A percentile compares a stretch with the other conserved stretches of the same genome.
Conservation (phyloP, 2,329 filamentous ascomycete genomes). For the Botrytis galanthina region DNA sequence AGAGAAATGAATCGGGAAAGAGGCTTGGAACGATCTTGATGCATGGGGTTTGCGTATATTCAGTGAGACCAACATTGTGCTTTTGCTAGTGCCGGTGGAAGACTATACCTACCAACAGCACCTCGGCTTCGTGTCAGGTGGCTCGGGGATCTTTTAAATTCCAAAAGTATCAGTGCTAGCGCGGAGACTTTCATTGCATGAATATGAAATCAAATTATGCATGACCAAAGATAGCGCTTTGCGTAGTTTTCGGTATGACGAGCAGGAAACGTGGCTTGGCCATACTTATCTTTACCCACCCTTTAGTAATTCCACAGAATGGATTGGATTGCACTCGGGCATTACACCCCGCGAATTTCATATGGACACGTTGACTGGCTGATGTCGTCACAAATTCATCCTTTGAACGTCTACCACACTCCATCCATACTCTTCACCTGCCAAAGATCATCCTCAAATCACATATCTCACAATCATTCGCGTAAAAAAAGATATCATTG, state of each 20-base stretch:
- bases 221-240: not conserved
- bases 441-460: slow-evolving; percentile 5
- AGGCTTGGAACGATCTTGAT: not conserved
- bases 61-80: not conserved
- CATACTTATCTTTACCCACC: not conserved
- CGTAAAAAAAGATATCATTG: slow-evolving; percentile 25
- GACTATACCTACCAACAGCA: not conserved
- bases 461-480: slow-evolving; percentile 5
- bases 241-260: not conserved
- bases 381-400: slow-evolving; percentile 4
- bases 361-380: not conserved
- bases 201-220: not conserved
- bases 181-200: not conserved
- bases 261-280: not conserved
- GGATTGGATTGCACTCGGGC: not conserved
- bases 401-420: not conserved
- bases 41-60: not conserved
- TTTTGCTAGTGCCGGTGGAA: not conserved
- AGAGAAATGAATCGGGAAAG: not conserved
- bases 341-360: not conserved
- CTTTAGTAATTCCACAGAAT: not conserved
- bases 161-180: not conserved
- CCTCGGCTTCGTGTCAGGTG: not conserved
- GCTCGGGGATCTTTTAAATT: not conserved
- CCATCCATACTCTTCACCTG: slow-evolving; percentile 1